phyloP scores from a whole-genome alignment of 768 basidiomycete species.

The Suillus subaureus region DNA sequence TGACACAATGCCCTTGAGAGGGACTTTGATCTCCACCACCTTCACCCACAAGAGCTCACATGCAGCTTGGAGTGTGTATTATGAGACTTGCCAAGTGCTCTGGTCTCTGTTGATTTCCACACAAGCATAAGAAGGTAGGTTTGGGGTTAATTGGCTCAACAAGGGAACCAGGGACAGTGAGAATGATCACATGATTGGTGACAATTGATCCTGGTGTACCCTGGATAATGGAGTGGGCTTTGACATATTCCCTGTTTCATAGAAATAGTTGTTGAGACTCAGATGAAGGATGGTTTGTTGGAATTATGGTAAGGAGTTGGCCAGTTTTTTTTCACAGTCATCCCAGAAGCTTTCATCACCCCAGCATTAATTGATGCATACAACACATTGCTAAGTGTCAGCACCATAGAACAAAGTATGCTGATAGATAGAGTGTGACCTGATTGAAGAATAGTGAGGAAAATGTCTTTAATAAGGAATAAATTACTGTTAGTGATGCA shows the following conservation, averaged over 20 bases:
- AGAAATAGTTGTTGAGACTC: no score
- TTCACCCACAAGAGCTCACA: background rate
- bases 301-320: background rate
- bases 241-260: background rate
- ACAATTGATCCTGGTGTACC: background rate
- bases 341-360: no score
- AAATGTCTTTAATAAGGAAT: no score
- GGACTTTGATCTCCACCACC: background rate
- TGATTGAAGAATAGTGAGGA: no score
- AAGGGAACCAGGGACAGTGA: background rate
- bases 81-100: background rate
- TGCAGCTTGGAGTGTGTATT: background rate
- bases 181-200: background rate
- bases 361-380: no score
- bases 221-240: background rate
- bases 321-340: background rate
- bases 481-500: no score
- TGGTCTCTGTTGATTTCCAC: background rate
- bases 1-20: background rate
- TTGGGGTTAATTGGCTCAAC: background rate
- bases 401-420: no score
- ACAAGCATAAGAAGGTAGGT: background rate
- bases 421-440: no score
- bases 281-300: accelerated
- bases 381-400: no score